These are phyloP conservation scores for Nidula microcarpa DNA, from an alignment of 768 basidiomycete genomes.

Conservation along the genomic window DNA sequence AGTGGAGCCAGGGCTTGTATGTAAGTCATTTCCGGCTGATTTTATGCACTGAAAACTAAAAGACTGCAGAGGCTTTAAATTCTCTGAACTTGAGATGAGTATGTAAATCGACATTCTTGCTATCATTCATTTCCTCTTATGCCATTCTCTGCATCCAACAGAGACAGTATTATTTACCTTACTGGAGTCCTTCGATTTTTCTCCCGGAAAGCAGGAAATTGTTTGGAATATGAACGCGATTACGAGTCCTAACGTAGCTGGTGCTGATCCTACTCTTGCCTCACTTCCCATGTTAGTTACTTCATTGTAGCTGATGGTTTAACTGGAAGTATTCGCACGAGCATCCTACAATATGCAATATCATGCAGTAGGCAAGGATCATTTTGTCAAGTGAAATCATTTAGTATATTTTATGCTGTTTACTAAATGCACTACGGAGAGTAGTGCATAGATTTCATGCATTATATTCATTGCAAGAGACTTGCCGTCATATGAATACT, in stretches of 20 bases:
- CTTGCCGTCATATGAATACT: no score
- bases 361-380: no score
- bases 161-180: neutral
- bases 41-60: neutral
- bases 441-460: no score
- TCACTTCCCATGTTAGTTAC: neutral
- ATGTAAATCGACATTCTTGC: constrained; percentile 9
- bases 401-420: no score
- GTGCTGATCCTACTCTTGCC: neutral
- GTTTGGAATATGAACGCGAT: constrained; percentile 1
- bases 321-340: no score
- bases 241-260: neutral
- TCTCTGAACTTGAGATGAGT: constrained; percentile 54
- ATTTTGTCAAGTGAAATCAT: no score
- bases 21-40: constrained; percentile 17
- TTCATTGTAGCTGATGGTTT: no score
- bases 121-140: neutral
- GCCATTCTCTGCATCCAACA: neutral
- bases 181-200: constrained; percentile 1
- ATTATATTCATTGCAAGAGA: no score
- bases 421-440: no score
- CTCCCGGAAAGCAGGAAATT: neutral
- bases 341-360: no score
- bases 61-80: constrained; percentile 43
- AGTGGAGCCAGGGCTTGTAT: constrained; percentile 43